Conservation (phyloP, 306 rosid species). For the Cyamopsis tetragonoloba region DNA sequence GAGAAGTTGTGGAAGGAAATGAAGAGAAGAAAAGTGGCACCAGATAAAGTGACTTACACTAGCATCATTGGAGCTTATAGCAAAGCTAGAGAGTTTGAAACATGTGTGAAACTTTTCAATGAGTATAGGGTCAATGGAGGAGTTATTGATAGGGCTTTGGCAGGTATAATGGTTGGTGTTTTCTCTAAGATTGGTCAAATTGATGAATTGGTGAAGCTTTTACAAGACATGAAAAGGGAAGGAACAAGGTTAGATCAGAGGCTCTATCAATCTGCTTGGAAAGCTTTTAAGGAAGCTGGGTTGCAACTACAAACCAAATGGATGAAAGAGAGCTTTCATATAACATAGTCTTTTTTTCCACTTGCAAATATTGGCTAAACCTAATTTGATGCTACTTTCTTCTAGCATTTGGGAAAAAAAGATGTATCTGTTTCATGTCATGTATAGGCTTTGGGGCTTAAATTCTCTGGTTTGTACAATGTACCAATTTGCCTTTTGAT, state of each 20-base stretch:
- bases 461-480: conserved; percentile 5
- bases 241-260: conserved; percentile 59
- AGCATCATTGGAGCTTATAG: conserved; percentile 56
- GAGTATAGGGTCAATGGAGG: conserved; percentile 67
- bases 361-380: not conserved
- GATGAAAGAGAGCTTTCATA: conserved; percentile 45
- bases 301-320: conserved; percentile 53
- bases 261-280: conserved; percentile 57
- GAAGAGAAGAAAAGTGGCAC: conserved; percentile 59
- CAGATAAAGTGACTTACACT: conserved; percentile 70
- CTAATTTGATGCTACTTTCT: conserved; percentile 2
- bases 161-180: conserved; percentile 73
- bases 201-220: conserved; percentile 60
- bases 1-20: conserved; percentile 75
- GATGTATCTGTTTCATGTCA: not conserved
- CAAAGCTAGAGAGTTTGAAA: conserved; percentile 52
- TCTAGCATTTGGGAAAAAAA: not conserved
- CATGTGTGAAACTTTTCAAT: conserved; percentile 36
- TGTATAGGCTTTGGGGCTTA: conserved; percentile 17
- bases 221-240: conserved; percentile 62
- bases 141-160: conserved; percentile 58
- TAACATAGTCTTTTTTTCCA: conserved; percentile 6
- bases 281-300: conserved; percentile 69
- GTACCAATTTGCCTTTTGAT: not conserved
- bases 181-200: conserved; percentile 47